phyloP scores from a whole-genome alignment of 768 basidiomycete species.

The Gloeophyllum trabeum region DNA sequence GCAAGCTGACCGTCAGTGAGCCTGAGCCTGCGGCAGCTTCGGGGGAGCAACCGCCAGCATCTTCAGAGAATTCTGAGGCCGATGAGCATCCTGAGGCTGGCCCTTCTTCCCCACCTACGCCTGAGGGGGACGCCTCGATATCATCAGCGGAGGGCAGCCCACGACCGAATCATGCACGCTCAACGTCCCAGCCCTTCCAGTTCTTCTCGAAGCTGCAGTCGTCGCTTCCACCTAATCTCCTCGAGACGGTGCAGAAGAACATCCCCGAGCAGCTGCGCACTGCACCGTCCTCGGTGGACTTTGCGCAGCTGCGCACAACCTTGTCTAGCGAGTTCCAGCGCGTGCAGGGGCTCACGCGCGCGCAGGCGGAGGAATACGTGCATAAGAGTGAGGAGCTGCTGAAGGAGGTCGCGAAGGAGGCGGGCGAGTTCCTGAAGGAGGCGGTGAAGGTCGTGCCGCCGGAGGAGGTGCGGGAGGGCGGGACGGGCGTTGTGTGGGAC shows the following conservation, averaged over 20 bases:
- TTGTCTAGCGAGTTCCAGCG: slow-evolving; percentile 57
- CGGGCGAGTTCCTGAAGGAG: slow-evolving; percentile 48
- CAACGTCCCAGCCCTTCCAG: slow-evolving; percentile 15
- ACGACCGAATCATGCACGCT: no score
- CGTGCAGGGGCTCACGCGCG: slow-evolving; percentile 63
- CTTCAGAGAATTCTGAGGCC: slow-evolving; percentile 2
- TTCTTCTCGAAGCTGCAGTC: slow-evolving; percentile 65
- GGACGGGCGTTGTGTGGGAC: slow-evolving; percentile 58
- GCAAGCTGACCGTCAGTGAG: slow-evolving; percentile 37
- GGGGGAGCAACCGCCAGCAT: slow-evolving; percentile 6
- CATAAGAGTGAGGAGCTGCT: slow-evolving; percentile 60
- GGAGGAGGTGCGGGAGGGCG: slow-evolving; percentile 27
- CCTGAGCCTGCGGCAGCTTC: no score
- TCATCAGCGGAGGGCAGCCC: slow-evolving; percentile 1
- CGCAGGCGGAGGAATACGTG: slow-evolving; percentile 78
- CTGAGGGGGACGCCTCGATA: slow-evolving; percentile 4
- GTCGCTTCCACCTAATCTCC: slow-evolving; percentile 64
- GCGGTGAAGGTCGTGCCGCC: slow-evolving; percentile 92
- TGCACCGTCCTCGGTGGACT: slow-evolving; percentile 45
- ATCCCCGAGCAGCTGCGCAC: slow-evolving; percentile 58
- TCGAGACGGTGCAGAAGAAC: slow-evolving; percentile 53
- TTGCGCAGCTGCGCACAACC: slow-evolving; percentile 55
- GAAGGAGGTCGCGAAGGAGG: slow-evolving; percentile 54
- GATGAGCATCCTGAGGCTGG: slow-evolving; percentile 2
- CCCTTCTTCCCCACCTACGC: slow-evolving; percentile 6